These are phyloP conservation scores for Cyberlindnera meyerae DNA, from an alignment of 805 yeast species.

Conservation along the genomic window DNA sequence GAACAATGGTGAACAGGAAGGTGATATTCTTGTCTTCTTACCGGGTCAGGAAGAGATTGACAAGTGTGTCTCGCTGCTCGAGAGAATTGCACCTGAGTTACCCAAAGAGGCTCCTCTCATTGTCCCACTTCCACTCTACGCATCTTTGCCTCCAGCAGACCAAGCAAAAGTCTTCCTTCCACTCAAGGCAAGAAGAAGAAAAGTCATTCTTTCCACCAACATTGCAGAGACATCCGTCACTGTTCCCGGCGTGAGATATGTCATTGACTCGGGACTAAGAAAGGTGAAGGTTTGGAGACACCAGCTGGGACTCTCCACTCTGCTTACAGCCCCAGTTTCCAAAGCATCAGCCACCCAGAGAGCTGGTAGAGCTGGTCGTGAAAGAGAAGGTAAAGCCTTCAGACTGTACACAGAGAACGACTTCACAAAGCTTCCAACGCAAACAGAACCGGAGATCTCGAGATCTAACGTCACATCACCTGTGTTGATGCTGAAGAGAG, in stretches of 20 bases:
- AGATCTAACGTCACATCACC: conserved; percentile 85
- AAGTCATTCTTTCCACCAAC: conserved; percentile 87
- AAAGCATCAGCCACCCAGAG: conserved; percentile 94
- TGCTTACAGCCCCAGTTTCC: conserved; percentile 87
- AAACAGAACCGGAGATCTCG: conserved; percentile 90
- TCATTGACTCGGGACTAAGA: conserved; percentile 86
- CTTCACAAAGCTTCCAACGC: conserved; percentile 56
- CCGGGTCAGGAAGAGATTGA: conserved; percentile 99
- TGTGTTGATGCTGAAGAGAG: conserved; percentile 72
- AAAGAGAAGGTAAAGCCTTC: conserved; percentile 83
- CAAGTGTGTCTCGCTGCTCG: conserved; percentile 61
- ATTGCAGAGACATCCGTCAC: conserved; percentile 98
- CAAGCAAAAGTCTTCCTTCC: conserved; percentile 78
- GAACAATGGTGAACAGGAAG: conserved; percentile 67
- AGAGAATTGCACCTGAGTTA: conserved; percentile 55
- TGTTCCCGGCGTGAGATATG: conserved; percentile 89
- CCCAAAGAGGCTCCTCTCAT: conserved; percentile 73
- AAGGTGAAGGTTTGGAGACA: conserved; percentile 96
- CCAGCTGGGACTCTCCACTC: conserved; percentile 85
- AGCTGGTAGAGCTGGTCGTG: conserved; percentile 99
- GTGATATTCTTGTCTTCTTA: conserved; percentile 87
- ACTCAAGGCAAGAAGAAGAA: conserved; percentile 62
- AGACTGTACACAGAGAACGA: conserved; percentile 76
- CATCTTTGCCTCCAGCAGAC: conserved; percentile 82
- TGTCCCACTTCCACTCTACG: conserved; percentile 82